Evolutionary conservation across 768 basidiomycete genomes (phyloP), one percentile per base, ranked within the genome.

Genomic region (Dendrothele bispora): DNA sequence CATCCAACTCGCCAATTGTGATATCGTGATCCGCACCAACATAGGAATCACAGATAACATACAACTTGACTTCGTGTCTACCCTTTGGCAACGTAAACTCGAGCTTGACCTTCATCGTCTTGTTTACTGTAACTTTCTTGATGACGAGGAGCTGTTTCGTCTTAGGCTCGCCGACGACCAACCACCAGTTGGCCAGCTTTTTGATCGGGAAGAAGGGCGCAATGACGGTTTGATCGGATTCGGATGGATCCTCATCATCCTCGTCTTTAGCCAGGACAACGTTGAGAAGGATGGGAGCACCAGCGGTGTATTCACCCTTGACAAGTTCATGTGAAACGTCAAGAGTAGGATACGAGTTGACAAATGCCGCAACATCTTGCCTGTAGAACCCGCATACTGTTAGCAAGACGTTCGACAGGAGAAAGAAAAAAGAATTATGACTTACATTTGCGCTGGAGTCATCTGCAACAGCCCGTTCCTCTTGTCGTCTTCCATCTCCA

Each of bases 181-280:
- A 78, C 95, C 95, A 98, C 95, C 95, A 98, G 59, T 93, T 94
- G 48, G 89, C 83, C 66, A 92, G 80, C 75, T 98, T 98, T 67
- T 86, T 87, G 45, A 70, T 74, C 0, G 95, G 95, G 72, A 89
- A 98, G 70, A 85, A 89, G 0, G 97, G 95, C 1, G 97, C 95
- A n/a, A 98, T 79, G 27, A 95, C 95, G 3, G 72, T 73, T 61
- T 92, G 88, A 35, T 78, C 79, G 49, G 73, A 74, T 39, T 68
- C 64, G 22, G 64, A 66, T 15, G 71, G 69, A 15, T 88, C 89
- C 28, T 87, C 83, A 36, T 85, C 86, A 51, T 94, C 91, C 1
- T 78, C 82, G 46, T 98, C 95, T 17, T 87, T 80, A 25, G 87
- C 78, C 11, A 98, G 82, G 1, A 78, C 68, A 34, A 98, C 88